Evolutionary conservation across 306 rosid genomes (phyloP).

Genomic region (Calophaca sinica): DNA sequence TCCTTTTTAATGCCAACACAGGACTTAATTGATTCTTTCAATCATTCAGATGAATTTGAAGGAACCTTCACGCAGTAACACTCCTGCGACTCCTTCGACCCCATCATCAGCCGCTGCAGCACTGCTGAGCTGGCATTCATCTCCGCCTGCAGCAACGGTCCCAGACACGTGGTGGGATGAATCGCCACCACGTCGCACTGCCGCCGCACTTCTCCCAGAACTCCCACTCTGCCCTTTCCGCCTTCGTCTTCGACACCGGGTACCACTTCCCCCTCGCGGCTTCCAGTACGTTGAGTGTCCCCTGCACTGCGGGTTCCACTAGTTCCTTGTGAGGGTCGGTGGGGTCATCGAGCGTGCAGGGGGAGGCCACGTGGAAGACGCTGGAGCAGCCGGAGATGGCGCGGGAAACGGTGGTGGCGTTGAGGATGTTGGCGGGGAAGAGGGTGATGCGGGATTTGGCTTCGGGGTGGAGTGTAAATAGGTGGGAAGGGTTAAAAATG

Average conservation of each 20-base stretch:
- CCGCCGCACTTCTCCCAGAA: constrained; percentile 56
- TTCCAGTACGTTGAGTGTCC: constrained; percentile 75
- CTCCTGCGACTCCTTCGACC: constrained; percentile 81
- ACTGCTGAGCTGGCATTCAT: constrained; percentile 88
- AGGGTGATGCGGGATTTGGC: constrained; percentile 47
- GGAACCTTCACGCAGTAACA: constrained; percentile 52
- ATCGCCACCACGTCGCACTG: constrained; percentile 64
- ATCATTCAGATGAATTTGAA: too few relatives aligned
- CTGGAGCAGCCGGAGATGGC: constrained; percentile 73
- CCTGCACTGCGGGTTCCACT: constrained; percentile 74
- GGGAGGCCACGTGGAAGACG: constrained; percentile 90
- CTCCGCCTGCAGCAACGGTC: constrained; percentile 66
- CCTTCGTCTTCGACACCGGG: constrained; percentile 86
- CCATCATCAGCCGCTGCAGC: constrained; percentile 66
- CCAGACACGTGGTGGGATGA: constrained; percentile 75
- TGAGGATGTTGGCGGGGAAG: constrained; percentile 65
- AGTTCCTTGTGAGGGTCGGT: constrained; percentile 66
- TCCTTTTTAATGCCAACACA: too few relatives aligned
- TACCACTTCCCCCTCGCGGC: constrained; percentile 83
- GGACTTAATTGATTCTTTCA: too few relatives aligned
- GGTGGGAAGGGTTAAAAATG: constrained; percentile 66
- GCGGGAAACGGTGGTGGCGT: constrained; percentile 54
- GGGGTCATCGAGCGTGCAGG: constrained; percentile 83
- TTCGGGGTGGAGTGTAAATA: constrained; percentile 58
- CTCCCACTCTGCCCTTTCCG: constrained; percentile 87